Base-by-base conservation (phyloP, 257 asterid genomes). In the Osmanthus fragrans region DNA sequence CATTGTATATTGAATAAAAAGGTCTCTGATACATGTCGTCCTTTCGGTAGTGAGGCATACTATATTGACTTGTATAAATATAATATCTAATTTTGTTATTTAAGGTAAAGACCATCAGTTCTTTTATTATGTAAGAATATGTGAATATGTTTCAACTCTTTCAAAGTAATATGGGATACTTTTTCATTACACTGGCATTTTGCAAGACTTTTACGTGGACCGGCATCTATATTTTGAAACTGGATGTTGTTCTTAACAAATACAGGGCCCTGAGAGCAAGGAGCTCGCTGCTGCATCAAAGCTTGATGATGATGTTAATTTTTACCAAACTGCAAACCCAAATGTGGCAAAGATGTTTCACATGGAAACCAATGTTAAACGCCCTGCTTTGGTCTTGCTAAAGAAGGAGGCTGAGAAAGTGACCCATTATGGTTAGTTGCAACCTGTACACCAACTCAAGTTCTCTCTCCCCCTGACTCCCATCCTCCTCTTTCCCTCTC, bases 401-500 rank as follows among this genome's bases (percentile, higher is more conserved):
- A 95, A 95, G 90, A 89, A 90, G 68, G 96, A 91, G 85, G 92
- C 87, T 12, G 99, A 93, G 83, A 91, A 93, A 86, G 88, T 93
- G 49, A 80, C 86, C 54, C 87, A 82, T 85, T 95, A 90, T 83
- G 91, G 99, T 95, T 71, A 76, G 96, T 85, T 47, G 21, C 51
- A 54, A 15, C 18, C 5, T 39, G 18, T 66, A 77, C 49, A 68
- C 70, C 36, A 67, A 56, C 80, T 64, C 67, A 45, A 60, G 21
- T 37, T 68, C 83, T 32, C 4, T 68, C 21, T 34, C 49, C 49
- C 39, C 49, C 49, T n/a, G n/a, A n/a, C n/a, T n/a, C n/a, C n/a
- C n/a, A n/a, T n/a, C n/a, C n/a, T n/a, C n/a, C n/a, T n/a, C n/a
- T n/a, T n/a, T 39, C 66, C 40, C 51, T 64, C 84, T 54, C 56